Percentiles rank a stretch among this genome's conserved stretches.
Evolutionary conservation across 352 stramenopile species (phyloP).

Genomic region (Phytophthora meadii): DNA sequence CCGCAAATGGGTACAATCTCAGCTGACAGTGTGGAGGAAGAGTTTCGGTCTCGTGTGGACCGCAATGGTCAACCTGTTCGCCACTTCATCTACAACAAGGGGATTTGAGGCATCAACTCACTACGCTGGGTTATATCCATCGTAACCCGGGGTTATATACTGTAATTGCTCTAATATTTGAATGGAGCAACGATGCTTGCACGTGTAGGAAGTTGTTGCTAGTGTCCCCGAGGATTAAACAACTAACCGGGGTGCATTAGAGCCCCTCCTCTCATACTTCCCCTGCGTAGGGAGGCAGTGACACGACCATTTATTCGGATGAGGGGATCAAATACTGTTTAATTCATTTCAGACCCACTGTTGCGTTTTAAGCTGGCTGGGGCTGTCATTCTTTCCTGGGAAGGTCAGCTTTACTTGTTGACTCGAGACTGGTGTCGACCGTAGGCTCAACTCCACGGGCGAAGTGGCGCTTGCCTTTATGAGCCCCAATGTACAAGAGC

Average conservation of each 20-base stretch:
- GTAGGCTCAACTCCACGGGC: constrained; percentile 1
- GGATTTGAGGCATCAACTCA: constrained; percentile 21
- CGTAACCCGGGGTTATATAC: no score
- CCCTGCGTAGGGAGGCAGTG: constrained; percentile 38
- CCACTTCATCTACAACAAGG: constrained; percentile 86
- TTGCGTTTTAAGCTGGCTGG: neutral
- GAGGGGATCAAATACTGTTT: constrained; percentile 26
- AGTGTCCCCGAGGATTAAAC: constrained; percentile 45
- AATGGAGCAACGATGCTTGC: no score
- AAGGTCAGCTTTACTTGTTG: neutral
- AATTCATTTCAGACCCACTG: neutral
- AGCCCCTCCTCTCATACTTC: constrained; percentile 43
- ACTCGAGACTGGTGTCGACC: neutral
- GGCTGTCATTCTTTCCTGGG: constrained; percentile 3
- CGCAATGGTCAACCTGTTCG: constrained; percentile 62
- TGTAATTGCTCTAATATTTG: no score
- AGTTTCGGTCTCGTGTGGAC: constrained; percentile 69
- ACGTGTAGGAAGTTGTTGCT: neutral
- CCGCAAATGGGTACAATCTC: constrained; percentile 81
- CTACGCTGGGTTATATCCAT: no score
- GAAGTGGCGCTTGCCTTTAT: constrained; percentile 73
- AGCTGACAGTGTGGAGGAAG: constrained; percentile 62
- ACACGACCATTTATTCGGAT: constrained; percentile 34
- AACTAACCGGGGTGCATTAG: constrained; percentile 51
- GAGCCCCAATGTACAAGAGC: constrained; percentile 74